A percentile compares a stretch with the other conserved stretches of the same genome.
phyloP scores from a whole-genome alignment of 179 eudicot species.

The Gypsophila paniculata region DNA sequence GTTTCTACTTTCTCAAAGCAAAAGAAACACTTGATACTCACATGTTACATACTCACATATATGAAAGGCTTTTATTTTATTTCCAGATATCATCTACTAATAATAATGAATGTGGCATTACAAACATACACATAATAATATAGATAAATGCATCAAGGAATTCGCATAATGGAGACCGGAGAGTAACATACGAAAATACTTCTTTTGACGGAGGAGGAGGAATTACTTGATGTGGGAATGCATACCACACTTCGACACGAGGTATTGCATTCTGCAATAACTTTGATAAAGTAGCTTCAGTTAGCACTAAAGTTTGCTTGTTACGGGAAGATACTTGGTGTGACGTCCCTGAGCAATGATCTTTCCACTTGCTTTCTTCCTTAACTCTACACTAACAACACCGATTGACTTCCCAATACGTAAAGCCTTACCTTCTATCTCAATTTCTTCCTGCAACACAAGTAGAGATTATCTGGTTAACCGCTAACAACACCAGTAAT shows the following conservation, averaged over 20 bases:
- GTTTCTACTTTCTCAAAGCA: background rate
- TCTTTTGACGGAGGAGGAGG: background rate
- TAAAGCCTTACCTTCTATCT: slow-evolving; percentile 62
- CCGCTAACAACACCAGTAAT: background rate
- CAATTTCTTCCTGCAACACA: slow-evolving; percentile 68
- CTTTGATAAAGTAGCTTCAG: background rate
- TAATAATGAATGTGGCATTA: background rate
- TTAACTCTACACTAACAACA: slow-evolving; percentile 67
- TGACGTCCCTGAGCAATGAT: slow-evolving; percentile 84
- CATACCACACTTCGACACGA: background rate
- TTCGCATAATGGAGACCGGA: slow-evolving; percentile 8
- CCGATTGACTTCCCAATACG: slow-evolving; percentile 81
- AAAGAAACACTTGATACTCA: background rate
- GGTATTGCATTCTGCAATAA: background rate
- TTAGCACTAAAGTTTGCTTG: slow-evolving; percentile 51
- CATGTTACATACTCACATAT: background rate
- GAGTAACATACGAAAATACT: background rate
- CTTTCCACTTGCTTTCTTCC: slow-evolving; percentile 73
- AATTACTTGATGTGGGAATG: slow-evolving; percentile 9
- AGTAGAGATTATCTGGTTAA: background rate
- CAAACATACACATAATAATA: background rate
- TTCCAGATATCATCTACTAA: background rate
- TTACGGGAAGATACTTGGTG: slow-evolving; percentile 66
- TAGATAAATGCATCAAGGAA: slow-evolving; percentile 6
- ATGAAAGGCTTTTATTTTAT: background rate